Conservation (phyloP, 345 rosid genomes). For the Populus pruinosa region DNA sequence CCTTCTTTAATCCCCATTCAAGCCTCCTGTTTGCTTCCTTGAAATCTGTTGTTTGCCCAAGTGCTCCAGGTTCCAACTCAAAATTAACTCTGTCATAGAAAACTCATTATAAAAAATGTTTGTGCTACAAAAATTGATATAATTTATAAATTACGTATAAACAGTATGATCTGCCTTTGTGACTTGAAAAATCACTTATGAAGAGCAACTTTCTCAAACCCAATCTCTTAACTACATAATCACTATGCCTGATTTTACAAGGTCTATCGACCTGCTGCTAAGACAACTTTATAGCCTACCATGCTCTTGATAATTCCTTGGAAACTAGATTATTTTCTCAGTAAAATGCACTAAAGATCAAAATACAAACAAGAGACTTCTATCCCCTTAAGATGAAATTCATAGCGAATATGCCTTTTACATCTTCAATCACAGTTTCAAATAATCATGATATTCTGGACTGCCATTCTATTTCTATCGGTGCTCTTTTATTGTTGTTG, state of each 20-base stretch:
- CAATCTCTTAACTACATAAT: constrained; percentile 4
- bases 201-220: neutral
- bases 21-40: constrained; percentile 80
- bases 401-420: neutral
- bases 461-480: too few relatives aligned
- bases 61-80: constrained; percentile 77
- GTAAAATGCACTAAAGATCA: neutral
- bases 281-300: neutral
- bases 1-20: constrained; percentile 95
- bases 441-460: neutral
- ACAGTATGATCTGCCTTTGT: neutral
- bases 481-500: neutral
- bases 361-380: neutral
- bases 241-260: neutral
- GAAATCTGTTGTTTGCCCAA: constrained; percentile 90
- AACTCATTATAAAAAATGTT: neutral
- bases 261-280: neutral
- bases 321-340: neutral
- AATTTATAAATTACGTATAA: neutral
- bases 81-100: constrained; percentile 61
- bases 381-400: constrained; percentile 2
- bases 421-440: neutral
- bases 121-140: neutral
- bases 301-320: neutral
- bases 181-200: neutral